Base-by-base conservation (phyloP, 352 stramenopile species). In the Phytophthora colocasiae region DNA sequence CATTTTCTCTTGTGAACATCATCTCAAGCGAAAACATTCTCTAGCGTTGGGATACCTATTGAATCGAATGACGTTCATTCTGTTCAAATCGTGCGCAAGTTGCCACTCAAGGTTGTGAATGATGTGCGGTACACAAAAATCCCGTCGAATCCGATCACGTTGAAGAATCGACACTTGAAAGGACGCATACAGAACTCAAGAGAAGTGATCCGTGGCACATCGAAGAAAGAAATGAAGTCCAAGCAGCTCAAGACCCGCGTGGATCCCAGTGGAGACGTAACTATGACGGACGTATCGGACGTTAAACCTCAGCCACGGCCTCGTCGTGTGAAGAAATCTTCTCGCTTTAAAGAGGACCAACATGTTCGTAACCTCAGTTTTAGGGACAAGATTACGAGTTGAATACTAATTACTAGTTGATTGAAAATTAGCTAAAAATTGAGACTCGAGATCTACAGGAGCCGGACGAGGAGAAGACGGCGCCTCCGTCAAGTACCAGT, bases 321-420 rank as follows among this genome's bases (percentile, higher is more conserved):
- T n/a, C 34, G 44, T 24, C 38, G 38, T 11, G 12, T 32, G n/a
- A 67, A 57, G 26, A 73, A 66, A 27, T 24, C 34, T 26, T 6
- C 39, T 24, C 84, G 74, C 58, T 91, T 90, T 61, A 88, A 91
- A 50, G 69, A 80, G 8, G 69, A 76, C 5, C 79, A 89, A 47
- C 72, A 85, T 41, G 80, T 91, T 56, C 26, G 63, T 36, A 10
- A 14, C 8, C 45, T 26, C 24, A 40, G 1, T 48, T 65, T 9
- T 46, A n/a, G 19, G 24, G 52, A 10, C 38, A 50, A 29, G 44
- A 53, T 39, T 55, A 47, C 31, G 39, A 15, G 4, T 8, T 15
- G 11, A n/a, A 32, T 41, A 53, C 29, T 27, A n/a, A n/a, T 31
- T 22, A 22, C 22, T 22, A 22, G 22, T 22, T 22, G 22, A 22